Evolutionary conservation across 306 rosid genomes (phyloP).

Genomic region (Vigna mungo): DNA sequence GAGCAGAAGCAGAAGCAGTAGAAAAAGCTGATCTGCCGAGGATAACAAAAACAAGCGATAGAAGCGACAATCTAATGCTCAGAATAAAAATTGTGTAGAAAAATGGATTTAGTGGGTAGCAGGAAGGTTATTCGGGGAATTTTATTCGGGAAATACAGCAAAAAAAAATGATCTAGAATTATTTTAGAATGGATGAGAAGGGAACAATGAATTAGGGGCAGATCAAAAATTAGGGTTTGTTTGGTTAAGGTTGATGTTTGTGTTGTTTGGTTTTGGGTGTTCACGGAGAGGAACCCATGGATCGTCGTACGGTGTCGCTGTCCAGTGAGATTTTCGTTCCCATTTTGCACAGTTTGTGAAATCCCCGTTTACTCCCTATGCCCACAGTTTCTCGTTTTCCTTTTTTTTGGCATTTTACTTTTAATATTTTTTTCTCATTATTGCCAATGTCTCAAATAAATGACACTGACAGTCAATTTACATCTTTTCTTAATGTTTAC

Average conservation of each 20-base stretch:
- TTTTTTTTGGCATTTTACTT: neutral
- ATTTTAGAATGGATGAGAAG: constrained; percentile 20
- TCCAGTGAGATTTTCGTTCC: constrained; percentile 53
- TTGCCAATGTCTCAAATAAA: neutral
- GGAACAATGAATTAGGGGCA: constrained; percentile 37
- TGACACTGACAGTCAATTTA: neutral
- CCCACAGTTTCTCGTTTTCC: constrained; percentile 30
- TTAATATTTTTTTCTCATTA: neutral
- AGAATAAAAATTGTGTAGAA: neutral
- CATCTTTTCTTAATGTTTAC: neutral
- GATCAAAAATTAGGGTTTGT: constrained; percentile 70
- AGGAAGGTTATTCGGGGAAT: constrained; percentile 38
- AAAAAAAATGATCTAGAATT: constrained; percentile 34
- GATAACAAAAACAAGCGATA: constrained; percentile 26
- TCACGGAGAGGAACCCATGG: constrained; percentile 61
- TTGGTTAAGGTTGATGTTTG: constrained; percentile 45
- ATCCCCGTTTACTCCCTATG: constrained; percentile 43
- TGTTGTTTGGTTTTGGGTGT: constrained; percentile 46
- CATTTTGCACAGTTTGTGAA: constrained; percentile 35
- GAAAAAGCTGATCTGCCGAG: constrained; percentile 52
- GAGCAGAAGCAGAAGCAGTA: constrained; percentile 47
- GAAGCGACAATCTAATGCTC: constrained; percentile 28
- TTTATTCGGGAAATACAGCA: constrained; percentile 28
- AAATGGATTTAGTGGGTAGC: constrained; percentile 3
- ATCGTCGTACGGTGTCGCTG: constrained; percentile 74